Conservation (phyloP, 164 flowering plant species). For the Saururus chinensis region DNA sequence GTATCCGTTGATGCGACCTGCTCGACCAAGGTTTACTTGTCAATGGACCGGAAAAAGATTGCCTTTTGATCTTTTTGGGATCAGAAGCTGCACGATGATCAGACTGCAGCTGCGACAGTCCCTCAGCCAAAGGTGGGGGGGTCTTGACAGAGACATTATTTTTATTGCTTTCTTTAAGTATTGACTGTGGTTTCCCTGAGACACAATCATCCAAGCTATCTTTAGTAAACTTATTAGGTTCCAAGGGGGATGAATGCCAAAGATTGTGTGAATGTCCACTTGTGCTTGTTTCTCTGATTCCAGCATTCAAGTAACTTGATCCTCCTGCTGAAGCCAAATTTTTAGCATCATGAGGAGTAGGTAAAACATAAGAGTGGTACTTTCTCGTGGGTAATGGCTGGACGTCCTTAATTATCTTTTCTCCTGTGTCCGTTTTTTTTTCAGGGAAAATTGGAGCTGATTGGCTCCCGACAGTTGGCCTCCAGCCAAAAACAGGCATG, state of each 20-base stretch:
- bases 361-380: slow-evolving; percentile 67
- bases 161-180: slow-evolving; percentile 61
- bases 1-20: slow-evolving; percentile 25
- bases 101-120: slow-evolving; percentile 19
- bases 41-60: slow-evolving; percentile 78
- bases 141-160: slow-evolving; percentile 21
- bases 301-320: slow-evolving; percentile 20
- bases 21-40: slow-evolving; percentile 34
- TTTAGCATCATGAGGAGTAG: slow-evolving; percentile 69
- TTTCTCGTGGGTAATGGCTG: slow-evolving; percentile 42
- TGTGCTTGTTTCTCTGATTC: slow-evolving; percentile 18
- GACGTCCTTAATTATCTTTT: slow-evolving; percentile 11
- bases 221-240: slow-evolving; percentile 30
- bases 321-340: slow-evolving; percentile 21
- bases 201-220: slow-evolving; percentile 12
- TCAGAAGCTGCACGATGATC: slow-evolving; percentile 29
- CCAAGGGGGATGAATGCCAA: slow-evolving; percentile 66
- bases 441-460: slow-evolving; percentile 77
- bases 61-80: slow-evolving; percentile 44
- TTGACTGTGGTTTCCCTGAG: slow-evolving; percentile 25
- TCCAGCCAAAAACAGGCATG: slow-evolving; percentile 22
- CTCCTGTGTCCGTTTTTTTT: slow-evolving; percentile 33
- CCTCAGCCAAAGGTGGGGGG: slow-evolving; percentile 50
- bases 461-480: slow-evolving; percentile 37
- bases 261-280: slow-evolving; percentile 22